Evolutionary conservation across 352 stramenopile species (phyloP).

Genomic region (Globisporangium okanoganense): DNA sequence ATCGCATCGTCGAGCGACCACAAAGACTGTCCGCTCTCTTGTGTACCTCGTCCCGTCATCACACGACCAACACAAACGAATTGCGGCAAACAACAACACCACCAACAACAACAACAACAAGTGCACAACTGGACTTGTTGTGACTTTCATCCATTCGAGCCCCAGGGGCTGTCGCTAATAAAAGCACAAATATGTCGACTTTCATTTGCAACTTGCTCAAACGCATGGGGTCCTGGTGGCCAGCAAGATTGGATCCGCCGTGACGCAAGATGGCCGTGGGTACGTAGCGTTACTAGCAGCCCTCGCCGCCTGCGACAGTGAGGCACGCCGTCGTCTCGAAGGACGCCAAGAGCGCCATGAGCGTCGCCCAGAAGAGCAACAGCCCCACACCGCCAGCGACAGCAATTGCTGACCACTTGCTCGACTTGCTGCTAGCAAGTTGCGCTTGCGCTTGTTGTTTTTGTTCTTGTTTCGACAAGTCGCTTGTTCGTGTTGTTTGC

Average conservation of each 20-base stretch:
- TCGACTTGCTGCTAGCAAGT: background rate
- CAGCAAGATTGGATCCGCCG: no score
- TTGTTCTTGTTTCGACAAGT: background rate
- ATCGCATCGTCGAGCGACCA: background rate
- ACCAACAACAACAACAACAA: background rate
- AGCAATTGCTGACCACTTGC: conserved; percentile 20
- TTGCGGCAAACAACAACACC: background rate
- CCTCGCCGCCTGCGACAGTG: conserved; percentile 52
- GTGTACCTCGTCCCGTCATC: background rate
- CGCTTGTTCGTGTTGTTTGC: conserved; percentile 1
- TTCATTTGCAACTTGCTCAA: background rate
- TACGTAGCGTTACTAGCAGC: no score
- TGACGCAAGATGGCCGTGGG: no score
- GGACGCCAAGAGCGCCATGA: conserved; percentile 47
- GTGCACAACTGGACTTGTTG: background rate
- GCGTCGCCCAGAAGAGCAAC: conserved; percentile 46
- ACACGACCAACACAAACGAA: background rate
- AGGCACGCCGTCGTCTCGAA: conserved; percentile 60
- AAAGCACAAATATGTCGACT: background rate
- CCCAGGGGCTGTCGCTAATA: background rate
- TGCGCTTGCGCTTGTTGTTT: background rate
- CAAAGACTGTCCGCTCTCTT: background rate
- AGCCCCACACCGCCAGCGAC: conserved; percentile 28
- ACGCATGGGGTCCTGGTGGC: background rate
- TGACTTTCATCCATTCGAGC: background rate